A percentile compares a stretch with the other conserved stretches of the same genome.
phyloP scores from a whole-genome alignment of 202 grass and related monocot genomes.

The Carex sylvatica region DNA sequence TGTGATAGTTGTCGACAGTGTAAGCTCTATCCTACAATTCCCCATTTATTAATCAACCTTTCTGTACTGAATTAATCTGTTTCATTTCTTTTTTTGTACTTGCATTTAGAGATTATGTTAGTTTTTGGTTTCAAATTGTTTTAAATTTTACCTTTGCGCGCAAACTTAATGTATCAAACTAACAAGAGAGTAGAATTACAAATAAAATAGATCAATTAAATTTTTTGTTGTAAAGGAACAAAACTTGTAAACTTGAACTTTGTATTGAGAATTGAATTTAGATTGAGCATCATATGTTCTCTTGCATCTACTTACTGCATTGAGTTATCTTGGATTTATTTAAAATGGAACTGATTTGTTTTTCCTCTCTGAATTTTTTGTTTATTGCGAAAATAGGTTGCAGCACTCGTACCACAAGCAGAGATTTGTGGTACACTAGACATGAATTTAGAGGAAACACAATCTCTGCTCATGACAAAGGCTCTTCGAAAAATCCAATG shows the following conservation, averaged over 20 bases:
- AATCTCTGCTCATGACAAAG: conserved; percentile 79
- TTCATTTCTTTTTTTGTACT: background rate
- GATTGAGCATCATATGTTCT: background rate
- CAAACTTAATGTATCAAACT: conserved; percentile 10
- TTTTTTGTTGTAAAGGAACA: background rate
- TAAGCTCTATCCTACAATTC: conserved; percentile 32
- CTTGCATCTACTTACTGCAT: background rate
- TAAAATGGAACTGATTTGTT: background rate
- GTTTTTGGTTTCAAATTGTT: background rate
- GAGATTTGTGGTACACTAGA: conserved; percentile 62
- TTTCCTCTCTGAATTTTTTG: conserved; percentile 19
- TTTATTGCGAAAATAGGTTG: conserved; percentile 61
- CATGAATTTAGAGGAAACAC: conserved; percentile 49
- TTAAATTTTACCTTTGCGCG: background rate
- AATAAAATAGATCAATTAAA: background rate
- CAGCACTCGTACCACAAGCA: conserved; percentile 72
- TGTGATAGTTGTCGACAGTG: conserved; percentile 91
- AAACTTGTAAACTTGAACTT: background rate
- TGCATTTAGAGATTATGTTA: background rate
- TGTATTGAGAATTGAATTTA: background rate
- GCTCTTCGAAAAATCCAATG: conserved; percentile 89
- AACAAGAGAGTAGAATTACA: background rate
- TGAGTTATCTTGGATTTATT: background rate
- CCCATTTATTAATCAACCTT: background rate
- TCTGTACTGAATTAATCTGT: background rate